phyloP scores from a whole-genome alignment of 805 yeast species.

The Phaffomyces opuntiae region DNA sequence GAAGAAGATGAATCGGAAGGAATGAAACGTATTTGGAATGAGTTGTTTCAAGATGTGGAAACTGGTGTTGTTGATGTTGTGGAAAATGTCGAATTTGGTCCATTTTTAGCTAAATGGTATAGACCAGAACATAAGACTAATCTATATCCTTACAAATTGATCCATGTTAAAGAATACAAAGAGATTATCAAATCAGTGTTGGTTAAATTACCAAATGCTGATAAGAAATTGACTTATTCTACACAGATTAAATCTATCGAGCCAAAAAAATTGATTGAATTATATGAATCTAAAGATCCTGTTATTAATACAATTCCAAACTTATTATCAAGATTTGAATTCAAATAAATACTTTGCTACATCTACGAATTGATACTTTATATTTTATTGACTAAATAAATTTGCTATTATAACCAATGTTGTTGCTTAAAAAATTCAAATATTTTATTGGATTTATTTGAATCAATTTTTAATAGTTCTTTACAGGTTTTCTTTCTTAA shows the following conservation, averaged over 20 bases:
- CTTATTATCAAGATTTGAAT: constrained; percentile 23
- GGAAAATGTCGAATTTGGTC: constrained; percentile 6
- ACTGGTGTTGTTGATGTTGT: background rate
- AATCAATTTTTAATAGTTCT: constrained; percentile 77
- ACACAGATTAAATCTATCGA: constrained; percentile 3
- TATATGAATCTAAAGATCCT: constrained; percentile 14
- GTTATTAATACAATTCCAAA: constrained; percentile 25
- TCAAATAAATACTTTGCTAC: background rate
- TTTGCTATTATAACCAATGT: constrained; percentile 56
- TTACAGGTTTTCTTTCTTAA: constrained; percentile 81
- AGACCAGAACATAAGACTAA: constrained; percentile 12
- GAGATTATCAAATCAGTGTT: constrained; percentile 11
- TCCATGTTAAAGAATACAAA: constrained; percentile 4
- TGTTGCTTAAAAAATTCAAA: constrained; percentile 90
- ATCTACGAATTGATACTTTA: too few relatives aligned
- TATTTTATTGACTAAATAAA: too few relatives aligned
- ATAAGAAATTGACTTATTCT: constrained; percentile 4
- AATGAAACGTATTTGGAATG: constrained; percentile 6
- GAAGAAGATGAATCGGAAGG: constrained; percentile 13
- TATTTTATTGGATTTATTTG: constrained; percentile 76
- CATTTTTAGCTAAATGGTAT: constrained; percentile 9
- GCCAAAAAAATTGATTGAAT: constrained; percentile 7
- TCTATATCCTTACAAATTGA: constrained; percentile 13
- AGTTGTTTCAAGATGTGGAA: constrained; percentile 7
- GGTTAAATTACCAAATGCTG: constrained; percentile 6